These are phyloP conservation scores for Smittium culicis DNA, from an alignment of 371 early-diverging fungal genomes.

Conservation along the genomic window DNA sequence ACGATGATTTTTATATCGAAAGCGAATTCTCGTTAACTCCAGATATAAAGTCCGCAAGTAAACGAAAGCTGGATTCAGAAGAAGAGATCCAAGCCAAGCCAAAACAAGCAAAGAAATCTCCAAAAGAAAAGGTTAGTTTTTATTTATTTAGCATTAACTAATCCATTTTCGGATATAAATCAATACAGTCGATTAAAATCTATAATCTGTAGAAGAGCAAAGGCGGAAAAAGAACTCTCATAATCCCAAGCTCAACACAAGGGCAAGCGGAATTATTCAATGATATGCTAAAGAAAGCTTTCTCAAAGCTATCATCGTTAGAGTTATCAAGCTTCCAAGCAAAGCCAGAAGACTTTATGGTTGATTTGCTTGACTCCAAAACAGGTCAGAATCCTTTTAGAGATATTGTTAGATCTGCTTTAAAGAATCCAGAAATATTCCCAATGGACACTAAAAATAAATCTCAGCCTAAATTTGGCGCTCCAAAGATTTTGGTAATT, in stretches of 20 bases:
- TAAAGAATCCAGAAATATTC: not conserved
- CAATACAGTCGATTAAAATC: no score
- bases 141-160: no score
- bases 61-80: no score
- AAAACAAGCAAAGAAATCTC: no score
- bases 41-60: no score
- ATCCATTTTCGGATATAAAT: no score
- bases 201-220: no score
- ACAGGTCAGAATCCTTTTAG: not conserved
- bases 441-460: not conserved
- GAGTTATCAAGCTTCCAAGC: conserved; percentile 10
- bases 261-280: conserved; percentile 29
- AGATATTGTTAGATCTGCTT: not conserved
- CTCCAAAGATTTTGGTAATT: conserved; percentile 52
- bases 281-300: conserved; percentile 39
- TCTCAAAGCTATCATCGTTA: conserved; percentile 28
- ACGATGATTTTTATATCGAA: no score
- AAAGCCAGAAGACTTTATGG: not conserved
- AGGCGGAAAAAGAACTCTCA: not conserved
- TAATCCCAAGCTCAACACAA: not conserved
- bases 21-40: no score
- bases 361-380: not conserved
- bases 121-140: no score
- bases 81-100: no score
- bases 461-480: conserved; percentile 23